These are phyloP conservation scores for Daldinia bambusicola DNA, from an alignment of 495 filamentous ascomycete genomes.

Conservation along the genomic window DNA sequence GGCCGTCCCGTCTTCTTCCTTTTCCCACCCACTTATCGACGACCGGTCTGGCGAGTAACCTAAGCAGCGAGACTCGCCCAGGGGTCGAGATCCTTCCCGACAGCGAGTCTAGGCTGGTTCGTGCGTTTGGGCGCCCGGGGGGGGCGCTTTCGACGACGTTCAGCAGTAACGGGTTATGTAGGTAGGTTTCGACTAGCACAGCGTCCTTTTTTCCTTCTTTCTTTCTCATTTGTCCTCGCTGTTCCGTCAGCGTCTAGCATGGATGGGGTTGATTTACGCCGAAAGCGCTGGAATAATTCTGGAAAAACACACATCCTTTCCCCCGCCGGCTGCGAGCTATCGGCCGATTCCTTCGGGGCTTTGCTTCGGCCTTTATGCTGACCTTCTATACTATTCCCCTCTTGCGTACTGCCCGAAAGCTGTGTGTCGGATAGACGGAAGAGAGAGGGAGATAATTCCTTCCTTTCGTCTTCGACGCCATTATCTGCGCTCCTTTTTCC, in stretches of 20 bases:
- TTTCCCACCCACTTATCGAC: neutral
- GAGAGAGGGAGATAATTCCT: neutral
- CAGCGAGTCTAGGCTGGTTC: constrained; percentile 23
- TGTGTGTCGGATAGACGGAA: neutral
- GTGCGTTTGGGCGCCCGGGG: neutral
- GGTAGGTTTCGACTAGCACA: neutral
- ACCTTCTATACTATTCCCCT: neutral
- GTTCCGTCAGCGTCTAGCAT: neutral
- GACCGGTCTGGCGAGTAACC: constrained; percentile 35
- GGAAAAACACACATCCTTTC: neutral
- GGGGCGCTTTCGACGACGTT: neutral
- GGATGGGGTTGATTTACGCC: neutral
- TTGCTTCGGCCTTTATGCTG: neutral
- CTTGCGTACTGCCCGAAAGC: neutral
- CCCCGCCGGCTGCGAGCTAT: neutral
- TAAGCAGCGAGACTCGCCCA: constrained; percentile 8
- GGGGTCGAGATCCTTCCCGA: constrained; percentile 41
- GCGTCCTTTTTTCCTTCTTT: neutral
- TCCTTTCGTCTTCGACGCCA: neutral
- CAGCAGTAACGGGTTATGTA: neutral
- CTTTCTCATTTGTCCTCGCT: neutral
- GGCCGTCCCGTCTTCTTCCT: constrained; percentile 35
- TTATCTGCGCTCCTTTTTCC: neutral
- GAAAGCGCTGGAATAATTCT: neutral
- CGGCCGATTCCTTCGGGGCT: neutral